Base-by-base conservation (phyloP, 2,329 filamentous ascomycete species). In the Microdochium trichocladiopsis region DNA sequence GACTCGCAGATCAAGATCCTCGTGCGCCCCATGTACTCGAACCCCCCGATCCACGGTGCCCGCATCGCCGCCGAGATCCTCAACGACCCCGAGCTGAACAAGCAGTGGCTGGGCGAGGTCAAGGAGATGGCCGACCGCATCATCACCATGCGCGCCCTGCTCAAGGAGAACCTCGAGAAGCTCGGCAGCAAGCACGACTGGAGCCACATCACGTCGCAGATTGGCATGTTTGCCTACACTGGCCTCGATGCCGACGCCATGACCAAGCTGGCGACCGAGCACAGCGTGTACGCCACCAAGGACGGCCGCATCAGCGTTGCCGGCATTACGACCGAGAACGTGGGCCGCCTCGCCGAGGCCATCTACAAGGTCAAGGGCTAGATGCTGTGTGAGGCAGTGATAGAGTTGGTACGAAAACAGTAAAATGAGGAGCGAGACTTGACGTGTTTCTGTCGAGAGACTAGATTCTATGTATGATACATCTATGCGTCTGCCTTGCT, bases 171-270 rank as follows among this genome's bases (percentile, higher is more conserved):
- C 78, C 85, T 99, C 52, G 90, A 96, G 83, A 86, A 88, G 73
- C 84, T 96, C 57, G 93, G 93, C 69, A 94, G 88, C 79, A 91
- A 91, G 82, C 90, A 95, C 74, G 90, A 97, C 79, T 99, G 94
- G 94, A 89, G 87, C 71, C 94, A 99, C 80, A 99, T 99, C 75
- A 97, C 94, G 61, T 92, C 81, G 74, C 90, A 95, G 83, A 99
- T 99, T 66, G 94, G 94, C 76, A 99, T 99, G 94, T 99, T 99
- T 68, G 93, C 94, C 63, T 99, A 95, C 82, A 99, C 94, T 50
- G 94, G 94, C 56, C 78, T 99, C 65, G 93, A 80, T 63, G 77
- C 92, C 52, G 86, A 93, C 74, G 88, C 96, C 77, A 96, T 97
- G 90, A 88, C 93, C 52, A 77, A 77, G 65, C 80, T 99, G 57